Conservation (phyloP, 768 basidiomycete species). For the Leccinum subgranulosum region DNA sequence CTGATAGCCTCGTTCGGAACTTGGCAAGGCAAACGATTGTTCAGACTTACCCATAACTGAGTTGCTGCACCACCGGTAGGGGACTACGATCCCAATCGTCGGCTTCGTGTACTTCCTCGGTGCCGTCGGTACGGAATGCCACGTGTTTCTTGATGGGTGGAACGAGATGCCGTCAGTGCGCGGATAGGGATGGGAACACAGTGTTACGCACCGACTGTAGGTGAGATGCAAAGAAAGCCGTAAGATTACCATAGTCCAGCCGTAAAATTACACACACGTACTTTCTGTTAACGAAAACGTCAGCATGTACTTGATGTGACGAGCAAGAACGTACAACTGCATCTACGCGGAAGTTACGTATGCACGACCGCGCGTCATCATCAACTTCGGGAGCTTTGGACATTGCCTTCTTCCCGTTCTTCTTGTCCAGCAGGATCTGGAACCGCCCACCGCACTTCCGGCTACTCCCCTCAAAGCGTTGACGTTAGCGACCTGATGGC, state of each 20-base stretch:
- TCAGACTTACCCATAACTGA: constrained; percentile 66
- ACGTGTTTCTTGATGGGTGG: constrained; percentile 47
- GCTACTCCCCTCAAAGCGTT: constrained; percentile 3
- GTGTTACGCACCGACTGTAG: constrained; percentile 11
- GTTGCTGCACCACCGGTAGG: constrained; percentile 54
- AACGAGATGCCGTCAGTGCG: background rate
- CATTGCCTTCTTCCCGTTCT: constrained; percentile 5
- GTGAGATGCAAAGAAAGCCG: background rate
- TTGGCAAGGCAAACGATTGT: background rate
- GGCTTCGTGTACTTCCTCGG: constrained; percentile 59
- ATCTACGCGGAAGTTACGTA: constrained; percentile 25
- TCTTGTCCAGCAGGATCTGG: constrained; percentile 23
- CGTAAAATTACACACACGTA: constrained; percentile 1
- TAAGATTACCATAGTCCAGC: background rate
- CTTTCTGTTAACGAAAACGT: constrained; percentile 12
- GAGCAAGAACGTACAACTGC: constrained; percentile 12
- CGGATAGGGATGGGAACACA: background rate
- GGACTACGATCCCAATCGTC: constrained; percentile 84
- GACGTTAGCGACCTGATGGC: background rate
- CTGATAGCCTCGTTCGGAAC: constrained; percentile 29
- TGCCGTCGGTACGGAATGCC: constrained; percentile 52
- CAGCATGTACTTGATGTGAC: background rate
- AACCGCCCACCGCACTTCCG: constrained; percentile 21
- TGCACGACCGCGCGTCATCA: constrained; percentile 19
- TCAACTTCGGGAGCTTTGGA: constrained; percentile 7